Evolutionary conservation across 129 eudicot species (phyloP).

Genomic region (Pulicaria dysenterica): DNA sequence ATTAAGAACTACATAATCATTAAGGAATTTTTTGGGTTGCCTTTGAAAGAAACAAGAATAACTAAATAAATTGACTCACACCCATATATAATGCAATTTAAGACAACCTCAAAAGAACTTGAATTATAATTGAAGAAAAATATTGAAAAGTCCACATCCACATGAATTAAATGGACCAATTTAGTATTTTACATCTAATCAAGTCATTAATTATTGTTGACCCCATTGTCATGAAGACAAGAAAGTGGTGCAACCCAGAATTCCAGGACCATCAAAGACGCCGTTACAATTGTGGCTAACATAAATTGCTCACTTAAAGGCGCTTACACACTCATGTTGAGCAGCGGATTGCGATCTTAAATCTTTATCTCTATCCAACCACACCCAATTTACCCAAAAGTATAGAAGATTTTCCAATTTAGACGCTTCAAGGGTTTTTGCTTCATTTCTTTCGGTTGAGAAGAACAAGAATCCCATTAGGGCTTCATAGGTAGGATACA

Average conservation of each 20-base stretch:
- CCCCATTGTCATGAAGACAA: conserved; percentile 32
- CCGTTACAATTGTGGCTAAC: conserved; percentile 29
- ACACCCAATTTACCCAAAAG: conserved; percentile 5
- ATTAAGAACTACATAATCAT: too few relatives aligned
- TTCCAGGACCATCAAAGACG: conserved; percentile 28
- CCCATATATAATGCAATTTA: conserved; percentile 14
- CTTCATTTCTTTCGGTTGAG: not conserved
- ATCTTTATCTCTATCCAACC: conserved; percentile 21
- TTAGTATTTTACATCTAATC: not conserved
- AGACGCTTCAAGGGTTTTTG: conserved; percentile 7
- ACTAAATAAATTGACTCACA: conserved; percentile 17
- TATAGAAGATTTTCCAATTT: conserved; percentile 6
- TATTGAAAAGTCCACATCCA: conserved; percentile 27
- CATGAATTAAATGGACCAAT: conserved; percentile 31
- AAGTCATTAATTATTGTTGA: not conserved
- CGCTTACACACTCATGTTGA: not conserved
- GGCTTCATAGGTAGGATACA: conserved; percentile 11
- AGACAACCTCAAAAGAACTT: conserved; percentile 22
- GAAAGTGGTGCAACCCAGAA: conserved; percentile 37
- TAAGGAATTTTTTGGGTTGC: not conserved
- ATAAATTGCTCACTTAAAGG: conserved; percentile 27
- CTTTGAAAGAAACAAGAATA: conserved; percentile 32
- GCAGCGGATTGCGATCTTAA: conserved; percentile 7
- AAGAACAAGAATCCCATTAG: conserved; percentile 15
- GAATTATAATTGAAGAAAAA: not conserved